Percentiles rank a stretch among this genome's conserved stretches.
phyloP scores from a whole-genome alignment of 495 filamentous ascomycete genomes.

The Barbatosphaeria neglecta region DNA sequence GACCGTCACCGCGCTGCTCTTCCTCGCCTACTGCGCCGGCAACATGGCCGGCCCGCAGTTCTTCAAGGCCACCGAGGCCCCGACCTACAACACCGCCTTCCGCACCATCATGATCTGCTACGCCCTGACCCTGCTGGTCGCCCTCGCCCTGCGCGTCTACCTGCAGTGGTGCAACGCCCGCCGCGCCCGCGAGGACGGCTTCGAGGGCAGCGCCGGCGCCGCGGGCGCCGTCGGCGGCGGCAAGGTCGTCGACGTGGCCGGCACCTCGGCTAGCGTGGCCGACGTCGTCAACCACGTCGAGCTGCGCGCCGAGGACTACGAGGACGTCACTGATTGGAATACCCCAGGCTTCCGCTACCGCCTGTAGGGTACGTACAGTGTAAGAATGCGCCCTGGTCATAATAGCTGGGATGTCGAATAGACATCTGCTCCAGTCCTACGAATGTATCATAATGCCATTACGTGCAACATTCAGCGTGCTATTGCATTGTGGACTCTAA shows the following conservation, averaged over 20 bases:
- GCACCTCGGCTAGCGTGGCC: conserved; percentile 18
- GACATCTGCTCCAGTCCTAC: too few species aligned
- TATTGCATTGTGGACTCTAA: too few species aligned
- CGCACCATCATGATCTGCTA: conserved; percentile 43
- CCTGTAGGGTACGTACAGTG: too few species aligned
- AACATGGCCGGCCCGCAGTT: conserved; percentile 32
- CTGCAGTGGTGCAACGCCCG: conserved; percentile 27
- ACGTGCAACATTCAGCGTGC: too few species aligned
- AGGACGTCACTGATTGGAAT: conserved; percentile 40
- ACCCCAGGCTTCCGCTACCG: conserved; percentile 42
- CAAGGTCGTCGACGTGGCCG: conserved; percentile 18
- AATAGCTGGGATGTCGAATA: too few species aligned
- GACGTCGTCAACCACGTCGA: conserved; percentile 17
- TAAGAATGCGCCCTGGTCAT: too few species aligned
- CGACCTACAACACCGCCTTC: conserved; percentile 33
- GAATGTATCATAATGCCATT: too few species aligned
- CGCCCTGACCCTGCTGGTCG: conserved; percentile 26
- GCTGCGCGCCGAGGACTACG: conserved; percentile 35
- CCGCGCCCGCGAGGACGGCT: conserved; percentile 28
- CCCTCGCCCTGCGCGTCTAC: conserved; percentile 28
- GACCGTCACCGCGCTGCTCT: conserved; percentile 47
- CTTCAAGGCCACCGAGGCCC: conserved; percentile 16
- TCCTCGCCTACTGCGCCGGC: conserved; percentile 53
- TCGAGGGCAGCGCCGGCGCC: conserved; percentile 26
- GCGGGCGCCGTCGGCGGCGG: conserved; percentile 32